Evolutionary conservation across 2,329 filamentous ascomycete species (phyloP).

Genomic region (Fusarium vanettenii): DNA sequence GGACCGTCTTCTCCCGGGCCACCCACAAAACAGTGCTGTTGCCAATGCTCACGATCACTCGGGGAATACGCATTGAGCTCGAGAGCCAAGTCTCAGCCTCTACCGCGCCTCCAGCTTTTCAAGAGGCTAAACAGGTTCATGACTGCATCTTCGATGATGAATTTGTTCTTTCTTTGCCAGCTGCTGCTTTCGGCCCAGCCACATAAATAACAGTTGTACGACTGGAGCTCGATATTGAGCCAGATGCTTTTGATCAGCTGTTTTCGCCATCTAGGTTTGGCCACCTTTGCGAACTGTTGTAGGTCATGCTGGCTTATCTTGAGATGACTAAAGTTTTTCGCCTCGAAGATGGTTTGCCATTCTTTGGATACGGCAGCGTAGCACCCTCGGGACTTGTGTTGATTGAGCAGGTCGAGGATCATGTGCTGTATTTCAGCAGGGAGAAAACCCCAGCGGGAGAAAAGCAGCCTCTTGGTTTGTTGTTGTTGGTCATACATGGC

Average conservation of each 20-base stretch:
- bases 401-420: neutral
- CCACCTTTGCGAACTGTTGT: neutral
- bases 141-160: neutral
- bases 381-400: neutral
- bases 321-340: neutral
- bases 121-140: neutral
- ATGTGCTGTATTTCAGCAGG: neutral
- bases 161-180: neutral
- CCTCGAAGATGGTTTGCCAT: neutral
- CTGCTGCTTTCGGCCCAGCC: neutral
- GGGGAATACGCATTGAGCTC: constrained; percentile 5
- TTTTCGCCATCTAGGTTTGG: neutral
- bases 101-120: neutral
- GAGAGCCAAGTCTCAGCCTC: neutral
- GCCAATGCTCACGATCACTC: neutral
- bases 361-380: neutral
- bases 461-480: neutral
- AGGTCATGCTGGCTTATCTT: neutral
- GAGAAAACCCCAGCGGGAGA: neutral
- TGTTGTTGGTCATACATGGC: too few species aligned
- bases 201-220: neutral
- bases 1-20: neutral
- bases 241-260: neutral
- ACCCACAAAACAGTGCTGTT: neutral
- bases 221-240: neutral